Percentiles rank a stretch among this genome's conserved stretches.
These are phyloP conservation scores for Leccinum sublutescens DNA, from an alignment of 768 basidiomycete species.

Conservation along the genomic window DNA sequence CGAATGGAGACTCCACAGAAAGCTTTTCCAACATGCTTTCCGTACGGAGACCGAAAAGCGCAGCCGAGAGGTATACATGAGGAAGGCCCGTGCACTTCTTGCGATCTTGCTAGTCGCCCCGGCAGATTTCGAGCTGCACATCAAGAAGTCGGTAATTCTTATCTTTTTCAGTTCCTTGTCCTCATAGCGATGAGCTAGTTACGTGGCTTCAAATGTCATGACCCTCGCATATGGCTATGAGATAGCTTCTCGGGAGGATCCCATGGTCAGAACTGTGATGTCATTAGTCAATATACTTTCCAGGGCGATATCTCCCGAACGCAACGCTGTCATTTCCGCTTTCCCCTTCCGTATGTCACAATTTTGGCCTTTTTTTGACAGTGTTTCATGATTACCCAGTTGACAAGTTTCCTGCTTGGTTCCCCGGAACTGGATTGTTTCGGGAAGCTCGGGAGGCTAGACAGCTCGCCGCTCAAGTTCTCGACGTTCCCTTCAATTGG, in stretches of 20 bases:
- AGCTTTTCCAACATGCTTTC: slow-evolving; percentile 29
- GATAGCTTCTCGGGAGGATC: slow-evolving; percentile 15
- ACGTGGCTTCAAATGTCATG: slow-evolving; percentile 27
- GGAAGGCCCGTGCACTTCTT: slow-evolving; percentile 20
- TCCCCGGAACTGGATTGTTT: slow-evolving; percentile 24
- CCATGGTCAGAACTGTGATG: slow-evolving; percentile 20
- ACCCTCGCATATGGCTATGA: slow-evolving; percentile 28
- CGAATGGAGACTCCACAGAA: slow-evolving; percentile 32
- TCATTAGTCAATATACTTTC: slow-evolving; percentile 20
- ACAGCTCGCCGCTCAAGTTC: slow-evolving; percentile 16
- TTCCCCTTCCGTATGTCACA: slow-evolving; percentile 24
- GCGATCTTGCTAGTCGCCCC: slow-evolving; percentile 22
- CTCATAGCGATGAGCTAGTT: slow-evolving; percentile 9
- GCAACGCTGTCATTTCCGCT: slow-evolving; percentile 16
- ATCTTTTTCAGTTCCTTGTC: too few relatives aligned
- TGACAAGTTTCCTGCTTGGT: slow-evolving; percentile 22
- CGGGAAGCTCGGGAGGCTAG: slow-evolving; percentile 15
- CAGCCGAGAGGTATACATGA: slow-evolving; percentile 22
- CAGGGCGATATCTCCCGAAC: slow-evolving; percentile 21
- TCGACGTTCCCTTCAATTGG: slow-evolving; percentile 26
- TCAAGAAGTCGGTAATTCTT: slow-evolving; percentile 17
- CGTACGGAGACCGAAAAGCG: slow-evolving; percentile 20
- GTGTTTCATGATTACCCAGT: slow-evolving; percentile 11
- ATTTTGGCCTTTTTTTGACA: neutral
- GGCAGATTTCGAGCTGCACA: slow-evolving; percentile 23